Conservation (phyloP, 345 rosid genomes). For the Aquilaria sinensis region DNA sequence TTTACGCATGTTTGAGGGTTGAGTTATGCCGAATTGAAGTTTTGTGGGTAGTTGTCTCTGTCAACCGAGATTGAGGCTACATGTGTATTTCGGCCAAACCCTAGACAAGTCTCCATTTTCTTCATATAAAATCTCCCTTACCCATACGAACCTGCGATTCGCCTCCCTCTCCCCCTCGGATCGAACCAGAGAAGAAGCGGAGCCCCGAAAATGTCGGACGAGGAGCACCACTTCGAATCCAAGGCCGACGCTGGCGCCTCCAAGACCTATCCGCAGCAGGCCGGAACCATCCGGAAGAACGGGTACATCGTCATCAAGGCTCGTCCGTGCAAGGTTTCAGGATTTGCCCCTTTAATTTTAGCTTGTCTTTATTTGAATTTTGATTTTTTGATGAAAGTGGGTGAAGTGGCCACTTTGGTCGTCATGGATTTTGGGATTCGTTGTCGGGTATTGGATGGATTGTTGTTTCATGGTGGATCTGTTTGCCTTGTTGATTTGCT, state of each 20-base stretch:
- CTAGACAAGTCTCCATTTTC: too few species aligned
- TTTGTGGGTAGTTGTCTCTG: too few species aligned
- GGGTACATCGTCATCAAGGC: slow-evolving; percentile 15
- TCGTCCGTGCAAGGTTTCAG: slow-evolving; percentile 15
- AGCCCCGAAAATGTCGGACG: slow-evolving; percentile 14
- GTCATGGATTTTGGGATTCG: too few species aligned
- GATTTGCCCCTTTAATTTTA: neutral
- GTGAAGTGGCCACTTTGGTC: too few species aligned
- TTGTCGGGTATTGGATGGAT: too few species aligned
- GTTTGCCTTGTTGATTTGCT: neutral
- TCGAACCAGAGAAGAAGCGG: neutral
- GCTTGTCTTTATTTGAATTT: neutral
- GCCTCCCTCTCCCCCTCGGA: neutral
- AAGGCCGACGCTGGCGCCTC: slow-evolving; percentile 18
- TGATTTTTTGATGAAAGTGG: neutral
- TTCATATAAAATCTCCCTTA: neutral
- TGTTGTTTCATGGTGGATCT: neutral
- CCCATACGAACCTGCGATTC: neutral
- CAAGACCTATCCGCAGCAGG: slow-evolving; percentile 17
- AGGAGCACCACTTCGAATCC: slow-evolving; percentile 14
- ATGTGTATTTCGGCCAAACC: too few species aligned
- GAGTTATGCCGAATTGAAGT: too few species aligned
- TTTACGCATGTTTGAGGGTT: too few species aligned
- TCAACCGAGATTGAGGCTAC: too few species aligned
- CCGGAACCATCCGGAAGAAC: slow-evolving; percentile 16